Conservation (phyloP, 2,329 filamentous ascomycete genomes). For the Phialocephala subalpina region DNA sequence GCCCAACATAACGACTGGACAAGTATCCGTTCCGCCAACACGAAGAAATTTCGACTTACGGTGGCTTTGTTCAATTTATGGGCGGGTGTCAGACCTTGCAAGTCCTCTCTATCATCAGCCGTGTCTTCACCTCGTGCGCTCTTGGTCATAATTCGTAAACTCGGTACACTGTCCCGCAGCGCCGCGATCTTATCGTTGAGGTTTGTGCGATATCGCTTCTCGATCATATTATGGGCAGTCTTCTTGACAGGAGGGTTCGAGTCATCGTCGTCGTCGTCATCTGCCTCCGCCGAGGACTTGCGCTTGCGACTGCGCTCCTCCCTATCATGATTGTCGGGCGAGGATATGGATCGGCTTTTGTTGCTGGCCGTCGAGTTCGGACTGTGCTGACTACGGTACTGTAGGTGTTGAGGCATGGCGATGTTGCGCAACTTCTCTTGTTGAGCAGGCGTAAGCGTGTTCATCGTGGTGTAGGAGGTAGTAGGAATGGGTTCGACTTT, state of each 20-base stretch:
- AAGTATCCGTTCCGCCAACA: not conserved
- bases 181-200: constrained; percentile 97
- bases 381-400: constrained; percentile 58
- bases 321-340: constrained; percentile 63
- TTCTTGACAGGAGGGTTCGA: constrained; percentile 76
- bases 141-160: constrained; percentile 84
- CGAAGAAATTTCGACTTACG: constrained; percentile 50
- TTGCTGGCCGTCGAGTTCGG: constrained; percentile 62
- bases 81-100: constrained; percentile 82
- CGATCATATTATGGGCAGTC: constrained; percentile 97
- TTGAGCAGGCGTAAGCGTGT: constrained; percentile 62
- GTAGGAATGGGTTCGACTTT: constrained; percentile 36
- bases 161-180: constrained; percentile 89
- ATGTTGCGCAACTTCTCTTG: constrained; percentile 69
- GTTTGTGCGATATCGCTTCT: constrained; percentile 95
- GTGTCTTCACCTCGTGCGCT: constrained; percentile 72
- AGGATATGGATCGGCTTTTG: constrained; percentile 59
- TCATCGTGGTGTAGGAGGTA: constrained; percentile 40
- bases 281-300: constrained; percentile 68
- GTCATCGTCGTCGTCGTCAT: constrained; percentile 67
- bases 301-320: constrained; percentile 65
- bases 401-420: constrained; percentile 69
- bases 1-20: not conserved
- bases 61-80: constrained; percentile 99
- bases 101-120: constrained; percentile 79